Evolutionary conservation across 2,329 filamentous ascomycete genomes (phyloP).

Genomic region (Periconia sp.): DNA sequence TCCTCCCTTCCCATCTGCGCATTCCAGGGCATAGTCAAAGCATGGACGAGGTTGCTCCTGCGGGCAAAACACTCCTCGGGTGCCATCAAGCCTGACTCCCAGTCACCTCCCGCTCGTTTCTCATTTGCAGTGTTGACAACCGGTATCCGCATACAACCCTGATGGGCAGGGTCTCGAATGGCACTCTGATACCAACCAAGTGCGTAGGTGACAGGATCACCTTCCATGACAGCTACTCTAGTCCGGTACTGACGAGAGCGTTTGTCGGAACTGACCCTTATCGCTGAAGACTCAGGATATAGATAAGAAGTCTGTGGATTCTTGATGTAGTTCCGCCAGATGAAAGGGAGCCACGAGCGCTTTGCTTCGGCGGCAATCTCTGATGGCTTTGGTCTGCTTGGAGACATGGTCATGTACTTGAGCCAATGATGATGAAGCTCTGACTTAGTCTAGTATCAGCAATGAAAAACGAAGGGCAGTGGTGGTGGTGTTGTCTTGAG

Average conservation of each 20-base stretch:
- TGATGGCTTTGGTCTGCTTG: conserved; percentile 63
- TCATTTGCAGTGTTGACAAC: conserved; percentile 77
- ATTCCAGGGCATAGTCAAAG: conserved; percentile 62
- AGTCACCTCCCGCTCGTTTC: conserved; percentile 75
- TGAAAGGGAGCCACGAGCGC: conserved; percentile 66
- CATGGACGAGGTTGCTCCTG: conserved; percentile 71
- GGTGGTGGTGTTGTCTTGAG: background rate
- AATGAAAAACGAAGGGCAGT: background rate
- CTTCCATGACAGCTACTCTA: conserved; percentile 49
- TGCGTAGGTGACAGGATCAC: conserved; percentile 54
- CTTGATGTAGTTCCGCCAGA: conserved; percentile 59
- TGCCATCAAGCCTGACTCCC: conserved; percentile 67
- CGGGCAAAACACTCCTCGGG: conserved; percentile 75
- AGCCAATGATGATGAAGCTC: conserved; percentile 5
- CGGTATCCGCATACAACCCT: conserved; percentile 52
- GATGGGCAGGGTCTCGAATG: conserved; percentile 28
- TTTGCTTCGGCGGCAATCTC: conserved; percentile 76
- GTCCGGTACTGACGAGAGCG: conserved; percentile 43
- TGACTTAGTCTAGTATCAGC: background rate
- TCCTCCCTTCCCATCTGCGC: conserved; percentile 35
- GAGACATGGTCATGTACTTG: conserved; percentile 52
- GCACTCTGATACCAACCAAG: conserved; percentile 57
- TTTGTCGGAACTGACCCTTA: conserved; percentile 50
- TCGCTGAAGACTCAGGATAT: conserved; percentile 46
- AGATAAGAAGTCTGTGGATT: conserved; percentile 62